Evolutionary conservation across 768 basidiomycete species (phyloP), one percentile per base, ranked within the genome.

Genomic region (Mycena rosella): DNA sequence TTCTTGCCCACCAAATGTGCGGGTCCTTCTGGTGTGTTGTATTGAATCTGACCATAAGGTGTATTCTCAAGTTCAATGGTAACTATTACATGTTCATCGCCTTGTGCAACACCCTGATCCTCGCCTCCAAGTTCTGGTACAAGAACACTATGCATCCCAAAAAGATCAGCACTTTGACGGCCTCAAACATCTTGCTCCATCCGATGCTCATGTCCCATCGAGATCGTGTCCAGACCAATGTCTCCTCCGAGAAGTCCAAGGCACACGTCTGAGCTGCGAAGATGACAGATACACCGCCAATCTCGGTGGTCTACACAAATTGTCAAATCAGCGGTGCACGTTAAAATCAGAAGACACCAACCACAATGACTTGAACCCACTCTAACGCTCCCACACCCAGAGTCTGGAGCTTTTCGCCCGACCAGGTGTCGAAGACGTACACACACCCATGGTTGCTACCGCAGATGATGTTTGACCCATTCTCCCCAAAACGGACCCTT

Each of bases 381-480:
- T 62, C 60, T 17, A 29, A 14, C 29, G 60, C 22, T 32, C 49
- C 60, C 29, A 62, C 38, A 40, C 52, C 34, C 29, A 61, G 60
- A 20, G 49, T 52, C 59, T 30, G 34, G 17, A 60, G 36, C 29
- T 8, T 40, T 10, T 53, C 13, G 32, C 60, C 49, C 15, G 49
- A 52, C 49, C 60, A 13, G 40, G 49, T 61, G 24, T 61, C 49
- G 29, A 51, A 61, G 20, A 61, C 60, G 18, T 61, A 60, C 30
- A 60, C 48, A 18, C 36, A 32, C 48, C n/a, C n/a, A n/a, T n/a
- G n/a, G n/a, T n/a, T n/a, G n/a, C n/a, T n/a, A n/a, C n/a, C n/a
- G n/a, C n/a, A 40, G n/a, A 61, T 24, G 29, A 61, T 13, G 36
- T 27, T 42, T 29, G 60, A 17, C 20, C 60, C 49, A 30, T 61